phyloP scores from a whole-genome alignment of 768 basidiomycete species.

The Psilocybe cubensis region DNA sequence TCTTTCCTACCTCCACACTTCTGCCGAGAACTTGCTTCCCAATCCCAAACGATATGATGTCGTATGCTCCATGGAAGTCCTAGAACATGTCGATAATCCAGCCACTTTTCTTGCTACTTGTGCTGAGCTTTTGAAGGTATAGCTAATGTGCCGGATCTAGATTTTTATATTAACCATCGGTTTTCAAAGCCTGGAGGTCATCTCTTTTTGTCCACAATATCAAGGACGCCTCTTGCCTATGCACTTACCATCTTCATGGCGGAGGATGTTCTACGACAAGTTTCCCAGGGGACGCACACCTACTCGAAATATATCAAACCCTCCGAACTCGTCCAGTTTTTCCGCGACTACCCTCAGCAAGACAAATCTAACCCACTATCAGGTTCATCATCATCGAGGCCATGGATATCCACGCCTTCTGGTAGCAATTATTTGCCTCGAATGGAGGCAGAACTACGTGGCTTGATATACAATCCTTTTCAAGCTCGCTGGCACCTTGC shows the following conservation, averaged over 20 bases:
- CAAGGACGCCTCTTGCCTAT: slow-evolving; percentile 65
- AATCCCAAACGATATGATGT: slow-evolving; percentile 79
- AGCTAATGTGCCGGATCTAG: slow-evolving; percentile 16
- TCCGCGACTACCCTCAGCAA: slow-evolving; percentile 57
- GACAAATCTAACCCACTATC: slow-evolving; percentile 4
- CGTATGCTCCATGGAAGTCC: slow-evolving; percentile 96
- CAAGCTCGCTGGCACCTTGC: slow-evolving; percentile 71
- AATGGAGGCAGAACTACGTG: slow-evolving; percentile 78
- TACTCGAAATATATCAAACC: slow-evolving; percentile 91
- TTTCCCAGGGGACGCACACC: slow-evolving; percentile 88
- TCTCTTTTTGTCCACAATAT: slow-evolving; percentile 93
- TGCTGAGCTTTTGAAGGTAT: slow-evolving; percentile 85
- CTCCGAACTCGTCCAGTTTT: slow-evolving; percentile 82
- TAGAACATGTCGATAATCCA: slow-evolving; percentile 97
- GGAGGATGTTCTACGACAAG: slow-evolving; percentile 80
- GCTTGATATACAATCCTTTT: slow-evolving; percentile 77
- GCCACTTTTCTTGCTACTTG: slow-evolving; percentile 80
- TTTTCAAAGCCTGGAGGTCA: slow-evolving; percentile 88
- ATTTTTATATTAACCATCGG: background rate
- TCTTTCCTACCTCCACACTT: slow-evolving; percentile 70
- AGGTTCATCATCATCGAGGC: slow-evolving; percentile 23
- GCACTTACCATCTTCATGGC: slow-evolving; percentile 64
- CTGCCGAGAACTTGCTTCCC: slow-evolving; percentile 74
- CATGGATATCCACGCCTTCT: slow-evolving; percentile 64
- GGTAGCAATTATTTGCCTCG: slow-evolving; percentile 54